phyloP scores from a whole-genome alignment of 768 basidiomycete genomes.

The Boletellus sp. region DNA sequence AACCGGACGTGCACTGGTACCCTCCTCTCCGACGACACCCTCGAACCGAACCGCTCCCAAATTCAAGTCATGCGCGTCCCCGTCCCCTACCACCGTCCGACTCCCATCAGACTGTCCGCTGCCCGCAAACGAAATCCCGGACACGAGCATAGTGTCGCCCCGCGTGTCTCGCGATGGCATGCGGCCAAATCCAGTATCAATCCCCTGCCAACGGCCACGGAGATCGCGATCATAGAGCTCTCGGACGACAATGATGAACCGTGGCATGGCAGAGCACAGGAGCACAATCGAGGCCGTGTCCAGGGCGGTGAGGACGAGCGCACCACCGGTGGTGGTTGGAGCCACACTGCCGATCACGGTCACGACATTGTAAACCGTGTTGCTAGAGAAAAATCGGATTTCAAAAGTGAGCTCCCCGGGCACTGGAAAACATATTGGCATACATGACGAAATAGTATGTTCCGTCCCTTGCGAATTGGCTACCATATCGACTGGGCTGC shows the following conservation, averaged over 20 bases:
- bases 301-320: neutral
- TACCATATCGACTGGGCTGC: slow-evolving; percentile 8
- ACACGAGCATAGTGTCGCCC: neutral
- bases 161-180: neutral
- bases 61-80: neutral
- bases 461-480: slow-evolving; percentile 4
- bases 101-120: neutral
- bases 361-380: neutral
- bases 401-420: neutral
- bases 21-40: neutral
- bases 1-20: no score
- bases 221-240: neutral
- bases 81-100: neutral
- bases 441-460: slow-evolving; percentile 11
- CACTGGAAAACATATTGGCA: neutral
- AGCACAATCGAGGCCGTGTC: neutral
- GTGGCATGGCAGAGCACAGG: slow-evolving; percentile 5
- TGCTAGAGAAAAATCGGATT: neutral
- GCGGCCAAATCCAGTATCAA: slow-evolving; percentile 14
- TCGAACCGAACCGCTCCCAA: neutral
- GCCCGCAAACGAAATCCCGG: neutral
- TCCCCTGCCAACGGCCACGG: neutral
- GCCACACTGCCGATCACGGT: neutral
- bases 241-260: slow-evolving; percentile 12
- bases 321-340: neutral